A percentile compares a stretch with the other conserved stretches of the same genome.
Evolutionary conservation across 2,329 filamentous ascomycete species (phyloP).

Genomic region (Aspergillus sp.): DNA sequence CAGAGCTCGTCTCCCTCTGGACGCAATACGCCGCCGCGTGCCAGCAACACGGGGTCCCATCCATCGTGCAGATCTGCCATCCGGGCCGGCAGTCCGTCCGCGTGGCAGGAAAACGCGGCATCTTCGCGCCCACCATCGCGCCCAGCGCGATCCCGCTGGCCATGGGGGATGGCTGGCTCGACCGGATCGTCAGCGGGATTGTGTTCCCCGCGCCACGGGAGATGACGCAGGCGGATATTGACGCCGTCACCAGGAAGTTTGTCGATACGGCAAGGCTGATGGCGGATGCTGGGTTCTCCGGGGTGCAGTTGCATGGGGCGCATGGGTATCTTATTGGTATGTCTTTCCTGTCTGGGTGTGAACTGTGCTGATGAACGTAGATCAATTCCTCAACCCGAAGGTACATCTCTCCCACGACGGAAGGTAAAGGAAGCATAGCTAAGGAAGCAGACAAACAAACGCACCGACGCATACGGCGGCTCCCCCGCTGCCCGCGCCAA

Average conservation of each 20-base stretch:
- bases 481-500: slow-evolving; percentile 44
- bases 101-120: slow-evolving; percentile 36
- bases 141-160: slow-evolving; percentile 40
- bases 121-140: slow-evolving; percentile 31
- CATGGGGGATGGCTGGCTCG: slow-evolving; percentile 37
- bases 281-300: slow-evolving; percentile 52
- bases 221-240: slow-evolving; percentile 56
- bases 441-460: slow-evolving; percentile 39
- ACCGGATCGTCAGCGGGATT: slow-evolving; percentile 28
- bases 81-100: slow-evolving; percentile 45
- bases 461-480: slow-evolving; percentile 50
- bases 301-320: slow-evolving; percentile 53
- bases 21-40: slow-evolving; percentile 25
- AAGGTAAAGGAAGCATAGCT: slow-evolving; percentile 2
- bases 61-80: slow-evolving; percentile 46
- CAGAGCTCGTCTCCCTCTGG: slow-evolving; percentile 22
- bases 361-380: slow-evolving; percentile 10
- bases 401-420: slow-evolving; percentile 23
- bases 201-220: slow-evolving; percentile 53
- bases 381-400: slow-evolving; percentile 37
- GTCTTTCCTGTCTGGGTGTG: slow-evolving; percentile 18
- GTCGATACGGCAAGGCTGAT: slow-evolving; percentile 51
- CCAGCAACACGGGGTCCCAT: slow-evolving; percentile 41
- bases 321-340: slow-evolving; percentile 50
- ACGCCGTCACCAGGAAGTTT: slow-evolving; percentile 52